Base-by-base conservation (phyloP, 768 basidiomycete genomes). In the Tubosaeta sp. region DNA sequence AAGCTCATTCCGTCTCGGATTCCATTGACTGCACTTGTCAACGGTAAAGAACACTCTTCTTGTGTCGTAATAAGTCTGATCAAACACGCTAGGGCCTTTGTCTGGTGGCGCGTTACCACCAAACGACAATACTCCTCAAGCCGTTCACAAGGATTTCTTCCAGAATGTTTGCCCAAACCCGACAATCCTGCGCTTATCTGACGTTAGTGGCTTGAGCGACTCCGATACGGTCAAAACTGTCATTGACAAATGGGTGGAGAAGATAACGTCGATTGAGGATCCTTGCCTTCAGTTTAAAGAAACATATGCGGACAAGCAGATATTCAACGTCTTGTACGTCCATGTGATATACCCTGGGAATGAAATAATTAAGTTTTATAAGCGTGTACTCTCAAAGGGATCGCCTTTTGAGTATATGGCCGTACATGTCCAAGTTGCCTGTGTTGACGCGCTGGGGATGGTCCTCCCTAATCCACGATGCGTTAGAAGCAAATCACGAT, bases 201-300 rank as follows among this genome's bases (percentile, higher is more conserved):
- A 63, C 14, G 50, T 71, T 16, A 44, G 53, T 27, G 61, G 47
- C n/a, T 65, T 55, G 42, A 55, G 50, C 22, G 30, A 53, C 6
- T 44, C 49, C 2, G 59, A 66, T 12, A 59, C 70, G 3, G 69
- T 70, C 11, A 49, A 55, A 19, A 55, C 54, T 10, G 50, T 75
- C 22, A n/a, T 73, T 16, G 60, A 71, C 2, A 60, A 62, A 25
- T 76, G 73, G 74, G 53, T 61, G 3, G 55, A 70, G 25, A 63
- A 65, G 50, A 55, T 77, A 16, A 47, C 11, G 22, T 54, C 52
- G 4, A 68, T 71, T 29, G 60, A 69, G 7, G 72, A 76, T 6
- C 59, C 62, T 14, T 77, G 76, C 51, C 49, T 75, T 1, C 67
- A 76, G 47, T 62, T 76, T 24, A 55, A 59, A 46, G 63, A 57